Evolutionary conservation across 2,329 filamentous ascomycete species (phyloP).

Genomic region (Didymella pinodella): DNA sequence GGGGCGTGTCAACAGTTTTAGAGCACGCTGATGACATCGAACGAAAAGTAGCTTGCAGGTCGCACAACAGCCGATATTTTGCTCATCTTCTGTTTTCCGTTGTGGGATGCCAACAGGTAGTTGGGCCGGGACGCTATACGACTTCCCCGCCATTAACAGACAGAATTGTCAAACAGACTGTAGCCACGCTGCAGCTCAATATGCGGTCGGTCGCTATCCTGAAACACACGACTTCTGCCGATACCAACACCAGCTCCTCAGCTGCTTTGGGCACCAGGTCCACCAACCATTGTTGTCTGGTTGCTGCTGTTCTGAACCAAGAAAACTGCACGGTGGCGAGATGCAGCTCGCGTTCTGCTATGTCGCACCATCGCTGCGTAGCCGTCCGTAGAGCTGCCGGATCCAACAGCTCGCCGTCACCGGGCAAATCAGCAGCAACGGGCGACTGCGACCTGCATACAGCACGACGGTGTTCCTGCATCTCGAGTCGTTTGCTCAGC

Average conservation of each 20-base stretch:
- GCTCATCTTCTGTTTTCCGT: slow-evolving; percentile 1
- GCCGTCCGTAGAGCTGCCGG: slow-evolving; percentile 32
- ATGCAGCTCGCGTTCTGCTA: slow-evolving; percentile 37
- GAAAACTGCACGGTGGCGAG: slow-evolving; percentile 28
- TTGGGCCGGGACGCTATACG: slow-evolving; percentile 11
- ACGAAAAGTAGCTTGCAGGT: slow-evolving; percentile 13
- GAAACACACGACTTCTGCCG: slow-evolving; percentile 36
- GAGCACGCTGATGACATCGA: slow-evolving; percentile 7
- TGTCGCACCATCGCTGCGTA: slow-evolving; percentile 47
- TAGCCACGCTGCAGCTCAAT: slow-evolving; percentile 23
- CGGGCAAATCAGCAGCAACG: slow-evolving; percentile 46
- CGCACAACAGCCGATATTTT: slow-evolving; percentile 11
- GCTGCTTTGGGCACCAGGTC: slow-evolving; percentile 28
- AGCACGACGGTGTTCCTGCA: slow-evolving; percentile 42
- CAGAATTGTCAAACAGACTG: slow-evolving; percentile 27
- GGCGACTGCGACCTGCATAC: slow-evolving; percentile 21
- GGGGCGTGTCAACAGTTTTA: slow-evolving; percentile 12
- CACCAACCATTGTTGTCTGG: slow-evolving; percentile 26
- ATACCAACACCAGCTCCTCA: slow-evolving; percentile 15
- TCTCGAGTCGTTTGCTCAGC: slow-evolving; percentile 27
- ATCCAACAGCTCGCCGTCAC: slow-evolving; percentile 30
- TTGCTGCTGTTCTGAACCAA: slow-evolving; percentile 9
- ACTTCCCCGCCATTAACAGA: slow-evolving; percentile 20
- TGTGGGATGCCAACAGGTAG: slow-evolving; percentile 18
- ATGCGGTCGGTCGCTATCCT: slow-evolving; percentile 12